Percentiles rank a stretch among this genome's conserved stretches.
phyloP scores from a whole-genome alignment of 2,329 filamentous ascomycete genomes.

The Conoideocrella luteorostrata region DNA sequence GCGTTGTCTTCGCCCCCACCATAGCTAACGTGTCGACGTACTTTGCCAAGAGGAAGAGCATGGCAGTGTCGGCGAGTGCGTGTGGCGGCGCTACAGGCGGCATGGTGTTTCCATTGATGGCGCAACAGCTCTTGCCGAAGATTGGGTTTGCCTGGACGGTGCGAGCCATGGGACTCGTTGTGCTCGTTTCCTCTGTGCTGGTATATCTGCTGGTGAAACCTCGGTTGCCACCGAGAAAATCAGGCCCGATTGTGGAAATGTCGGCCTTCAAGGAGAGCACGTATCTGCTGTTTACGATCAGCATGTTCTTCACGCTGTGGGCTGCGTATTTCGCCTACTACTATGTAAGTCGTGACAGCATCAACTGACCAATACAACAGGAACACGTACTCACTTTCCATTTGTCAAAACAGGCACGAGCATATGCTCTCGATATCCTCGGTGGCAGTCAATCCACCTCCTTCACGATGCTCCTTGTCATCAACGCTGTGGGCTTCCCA shows the following conservation, averaged over 20 bases:
- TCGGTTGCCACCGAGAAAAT: constrained; percentile 40
- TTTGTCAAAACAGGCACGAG: constrained; percentile 28
- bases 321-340: constrained; percentile 46
- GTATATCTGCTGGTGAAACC: constrained; percentile 38
- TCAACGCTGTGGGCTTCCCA: constrained; percentile 52
- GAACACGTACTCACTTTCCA: too few relatives aligned
- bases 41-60: constrained; percentile 50
- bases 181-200: constrained; percentile 37
- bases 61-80: constrained; percentile 54
- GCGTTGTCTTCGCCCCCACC: constrained; percentile 48
- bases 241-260: constrained; percentile 45
- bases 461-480: constrained; percentile 52
- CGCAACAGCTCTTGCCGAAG: constrained; percentile 48
- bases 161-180: constrained; percentile 54
- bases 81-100: constrained; percentile 57
- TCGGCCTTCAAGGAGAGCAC: constrained; percentile 42
- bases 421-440: constrained; percentile 34
- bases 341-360: constrained; percentile 23
- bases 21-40: constrained; percentile 53
- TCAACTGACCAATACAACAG: too few relatives aligned
- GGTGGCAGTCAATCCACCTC: constrained; percentile 42
- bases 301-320: constrained; percentile 38
- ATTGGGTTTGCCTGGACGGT: constrained; percentile 61
- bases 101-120: constrained; percentile 54
- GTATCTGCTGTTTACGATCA: constrained; percentile 30